These are phyloP conservation scores for Ligustrum vulgare DNA, from an alignment of 257 asterid species.

Conservation along the genomic window DNA sequence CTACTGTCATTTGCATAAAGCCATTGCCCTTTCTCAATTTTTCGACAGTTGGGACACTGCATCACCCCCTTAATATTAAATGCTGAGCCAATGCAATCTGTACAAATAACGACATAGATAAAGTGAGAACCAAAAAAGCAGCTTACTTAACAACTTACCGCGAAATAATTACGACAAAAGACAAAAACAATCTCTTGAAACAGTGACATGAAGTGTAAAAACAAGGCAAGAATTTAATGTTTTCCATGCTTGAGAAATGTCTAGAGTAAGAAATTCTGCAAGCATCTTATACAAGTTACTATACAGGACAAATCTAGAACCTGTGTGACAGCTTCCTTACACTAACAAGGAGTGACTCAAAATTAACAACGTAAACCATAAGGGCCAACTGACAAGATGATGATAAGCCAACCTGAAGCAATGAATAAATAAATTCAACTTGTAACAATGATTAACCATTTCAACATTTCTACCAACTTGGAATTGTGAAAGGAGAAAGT, in stretches of 20 bases:
- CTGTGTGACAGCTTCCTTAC: not conserved
- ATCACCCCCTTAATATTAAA: slow-evolving; percentile 87
- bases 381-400: not conserved
- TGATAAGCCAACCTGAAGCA: too few species aligned
- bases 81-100: slow-evolving; percentile 99
- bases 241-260: slow-evolving; percentile 7
- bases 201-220: not conserved
- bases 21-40: slow-evolving; percentile 98
- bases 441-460: not conserved
- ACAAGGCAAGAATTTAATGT: not conserved
- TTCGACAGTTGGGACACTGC: slow-evolving; percentile 99
- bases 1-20: slow-evolving; percentile 84
- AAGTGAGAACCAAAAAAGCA: not conserved
- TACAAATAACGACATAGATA: slow-evolving; percentile 19
- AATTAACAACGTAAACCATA: not conserved
- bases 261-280: not conserved
- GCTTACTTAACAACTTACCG: not conserved
- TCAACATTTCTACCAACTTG: not conserved
- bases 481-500: not conserved
- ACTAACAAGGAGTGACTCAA: not conserved
- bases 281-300: not conserved
- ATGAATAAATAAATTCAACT: not conserved
- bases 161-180: not conserved
- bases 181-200: not conserved
- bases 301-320: not conserved